Evolutionary conservation across 345 rosid genomes (phyloP), one percentile per base, ranked within the genome.

Genomic region (Salix koriyanagi): DNA sequence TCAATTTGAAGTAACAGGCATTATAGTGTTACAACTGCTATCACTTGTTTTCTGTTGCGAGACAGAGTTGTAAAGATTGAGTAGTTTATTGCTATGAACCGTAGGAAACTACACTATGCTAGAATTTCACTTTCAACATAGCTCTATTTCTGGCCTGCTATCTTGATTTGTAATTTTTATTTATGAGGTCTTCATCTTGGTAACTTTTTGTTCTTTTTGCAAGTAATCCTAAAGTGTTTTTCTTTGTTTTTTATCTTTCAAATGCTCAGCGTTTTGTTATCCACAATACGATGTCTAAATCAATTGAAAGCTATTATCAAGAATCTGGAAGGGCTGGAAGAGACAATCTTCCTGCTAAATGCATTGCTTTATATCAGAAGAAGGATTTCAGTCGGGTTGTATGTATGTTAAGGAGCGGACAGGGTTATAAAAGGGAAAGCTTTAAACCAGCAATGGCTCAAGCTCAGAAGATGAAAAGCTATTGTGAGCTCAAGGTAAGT

Each of bases 291-390:
- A 52, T 95, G 90, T 95, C 97, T n/a, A 95, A 91, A 86, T 91
- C 98, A 67, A 80, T 91, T 19, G 96, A 95, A 83, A 95, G 98
- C 85, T 95, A 95, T 65, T 95, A 95, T 78, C 98, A 93, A 86
- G 99, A 95, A 82, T 91, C 94, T 44, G 96, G 99, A 69, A 90
- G 99, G 82, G 98, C 98, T 37, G 94, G 90, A 54, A 89, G 99
- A 75, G 99, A 95, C 77, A 90, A 86, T 80, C 83, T 82, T 76
- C 90, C 88, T 56, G 88, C 96, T 54, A 84, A 74, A 44, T 89
- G 96, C 85, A 86, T 88, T 83, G 92, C 87, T 77, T 82, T 93
- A 44, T 96, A 89, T 85, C 96, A 86, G 86, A 93, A 91, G 89
- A 96, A 91, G 88, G 99, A 96, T 81, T 96, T 96, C 80, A 90